These are phyloP conservation scores for Lecanicillium sp. DNA, from an alignment of 2,329 filamentous ascomycete species.

Conservation along the genomic window DNA sequence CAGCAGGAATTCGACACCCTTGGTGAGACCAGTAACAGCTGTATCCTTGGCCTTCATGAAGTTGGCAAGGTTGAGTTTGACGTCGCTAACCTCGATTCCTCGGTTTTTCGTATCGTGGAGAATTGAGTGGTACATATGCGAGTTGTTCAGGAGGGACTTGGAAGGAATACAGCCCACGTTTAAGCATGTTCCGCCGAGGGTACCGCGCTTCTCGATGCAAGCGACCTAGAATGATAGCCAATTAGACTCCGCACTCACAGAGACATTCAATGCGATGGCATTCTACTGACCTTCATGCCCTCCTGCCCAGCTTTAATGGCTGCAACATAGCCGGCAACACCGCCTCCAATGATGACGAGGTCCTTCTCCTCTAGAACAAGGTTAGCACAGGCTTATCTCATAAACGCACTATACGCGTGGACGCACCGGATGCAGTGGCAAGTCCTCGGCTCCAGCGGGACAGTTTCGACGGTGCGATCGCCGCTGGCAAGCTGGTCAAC, in stretches of 20 bases:
- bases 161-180: conserved; percentile 99
- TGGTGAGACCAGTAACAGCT: conserved; percentile 81
- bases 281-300: conserved; percentile 71
- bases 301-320: conserved; percentile 99
- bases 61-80: conserved; percentile 87
- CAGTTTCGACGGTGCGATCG: conserved; percentile 35
- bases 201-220: conserved; percentile 97
- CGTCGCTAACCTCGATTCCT: conserved; percentile 94
- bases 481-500: conserved; percentile 38
- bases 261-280: not conserved
- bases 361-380: conserved; percentile 74
- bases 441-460: conserved; percentile 51
- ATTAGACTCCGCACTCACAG: conserved; percentile 3
- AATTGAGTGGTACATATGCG: conserved; percentile 94
- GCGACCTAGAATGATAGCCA: conserved; percentile 55
- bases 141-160: conserved; percentile 99
- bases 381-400: conserved; percentile 27
- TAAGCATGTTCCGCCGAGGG: conserved; percentile 91
- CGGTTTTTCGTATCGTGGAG: conserved; percentile 95
- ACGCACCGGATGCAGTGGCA: conserved; percentile 50
- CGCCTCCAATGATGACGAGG: conserved; percentile 93
- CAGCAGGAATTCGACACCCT: conserved; percentile 95
- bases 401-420: conserved; percentile 6
- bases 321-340: conserved; percentile 96
- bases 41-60: conserved; percentile 99